Conservation (phyloP, 2,329 filamentous ascomycete genomes). For the Spiromastix sp. region DNA sequence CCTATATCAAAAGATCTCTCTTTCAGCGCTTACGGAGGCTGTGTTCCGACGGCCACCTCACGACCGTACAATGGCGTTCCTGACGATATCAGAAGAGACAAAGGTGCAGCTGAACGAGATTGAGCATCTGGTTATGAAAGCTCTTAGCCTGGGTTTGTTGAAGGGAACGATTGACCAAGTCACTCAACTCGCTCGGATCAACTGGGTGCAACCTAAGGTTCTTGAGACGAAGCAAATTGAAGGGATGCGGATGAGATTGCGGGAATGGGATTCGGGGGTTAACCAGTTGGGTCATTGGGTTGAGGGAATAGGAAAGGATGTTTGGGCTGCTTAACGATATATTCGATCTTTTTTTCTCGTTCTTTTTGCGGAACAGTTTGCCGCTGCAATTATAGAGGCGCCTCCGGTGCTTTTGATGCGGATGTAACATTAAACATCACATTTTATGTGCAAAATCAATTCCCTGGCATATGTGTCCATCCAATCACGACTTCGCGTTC, state of each 20-base stretch:
- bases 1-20: conserved; percentile 93
- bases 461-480: too few relatives aligned
- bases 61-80: conserved; percentile 88
- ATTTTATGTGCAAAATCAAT: too few relatives aligned
- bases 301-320: conserved; percentile 83
- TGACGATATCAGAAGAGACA: conserved; percentile 79
- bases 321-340: conserved; percentile 94
- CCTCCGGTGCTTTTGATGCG: too few relatives aligned
- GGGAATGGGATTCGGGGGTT: conserved; percentile 93
- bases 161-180: conserved; percentile 95
- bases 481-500: too few relatives aligned
- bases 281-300: conserved; percentile 97
- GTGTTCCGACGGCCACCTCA: conserved; percentile 94
- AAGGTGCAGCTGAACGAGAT: conserved; percentile 88
- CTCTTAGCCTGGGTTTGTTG: conserved; percentile 82
- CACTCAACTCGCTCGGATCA: conserved; percentile 84
- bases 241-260: conserved; percentile 75
- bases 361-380: too few relatives aligned
- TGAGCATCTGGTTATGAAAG: conserved; percentile 98
- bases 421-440: too few relatives aligned
- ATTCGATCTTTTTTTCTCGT: conserved; percentile 18
- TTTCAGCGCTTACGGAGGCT: conserved; percentile 89
- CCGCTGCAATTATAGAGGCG: too few relatives aligned
- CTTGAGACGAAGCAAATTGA: conserved; percentile 91
- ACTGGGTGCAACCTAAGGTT: conserved; percentile 98